Conservation (phyloP, 1,284 basidiomycete genomes). For the Pyrrhoderma noxium region DNA sequence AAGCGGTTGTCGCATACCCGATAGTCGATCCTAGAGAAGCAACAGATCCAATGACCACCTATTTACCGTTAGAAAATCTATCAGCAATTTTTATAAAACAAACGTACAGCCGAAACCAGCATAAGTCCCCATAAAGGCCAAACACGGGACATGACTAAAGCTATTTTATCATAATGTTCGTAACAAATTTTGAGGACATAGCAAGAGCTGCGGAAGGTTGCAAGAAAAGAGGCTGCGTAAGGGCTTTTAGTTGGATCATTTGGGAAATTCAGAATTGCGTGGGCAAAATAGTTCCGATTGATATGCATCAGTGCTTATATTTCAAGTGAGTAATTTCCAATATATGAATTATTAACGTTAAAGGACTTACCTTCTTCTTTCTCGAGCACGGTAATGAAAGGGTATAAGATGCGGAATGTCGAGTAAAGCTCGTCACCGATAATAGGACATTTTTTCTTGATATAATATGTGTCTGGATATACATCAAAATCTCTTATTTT, state of each 20-base stretch:
- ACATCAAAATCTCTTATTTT: constrained; percentile 16
- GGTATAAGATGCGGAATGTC: constrained; percentile 5
- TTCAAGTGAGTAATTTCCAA: not conserved
- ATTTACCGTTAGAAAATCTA: not conserved
- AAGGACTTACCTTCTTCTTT: constrained; percentile 9
- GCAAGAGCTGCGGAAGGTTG: constrained; percentile 17
- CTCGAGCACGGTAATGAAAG: constrained; percentile 2
- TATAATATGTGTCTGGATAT: not conserved
- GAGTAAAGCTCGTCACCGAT: not conserved
- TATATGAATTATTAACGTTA: not conserved
- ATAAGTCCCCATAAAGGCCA: constrained; percentile 10
- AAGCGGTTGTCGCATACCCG: constrained; percentile 18
- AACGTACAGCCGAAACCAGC: constrained; percentile 5
- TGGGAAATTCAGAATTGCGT: constrained; percentile 17
- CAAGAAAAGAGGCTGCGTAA: constrained; percentile 19
- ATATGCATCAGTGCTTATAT: constrained; percentile 12
- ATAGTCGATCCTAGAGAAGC: constrained; percentile 17
- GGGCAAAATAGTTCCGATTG: constrained; percentile 20
- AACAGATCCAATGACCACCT: constrained; percentile 21
- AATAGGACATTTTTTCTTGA: not conserved
- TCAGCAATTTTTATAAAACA: not conserved
- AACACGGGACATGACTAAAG: constrained; percentile 3
- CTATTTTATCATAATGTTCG: not conserved
- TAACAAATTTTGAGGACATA: constrained; percentile 4
- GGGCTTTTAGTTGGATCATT: constrained; percentile 19